Evolutionary conservation across 495 filamentous ascomycete genomes (phyloP), one percentile per base, ranked within the genome.

Genomic region (Talaromyces borbonicus): DNA sequence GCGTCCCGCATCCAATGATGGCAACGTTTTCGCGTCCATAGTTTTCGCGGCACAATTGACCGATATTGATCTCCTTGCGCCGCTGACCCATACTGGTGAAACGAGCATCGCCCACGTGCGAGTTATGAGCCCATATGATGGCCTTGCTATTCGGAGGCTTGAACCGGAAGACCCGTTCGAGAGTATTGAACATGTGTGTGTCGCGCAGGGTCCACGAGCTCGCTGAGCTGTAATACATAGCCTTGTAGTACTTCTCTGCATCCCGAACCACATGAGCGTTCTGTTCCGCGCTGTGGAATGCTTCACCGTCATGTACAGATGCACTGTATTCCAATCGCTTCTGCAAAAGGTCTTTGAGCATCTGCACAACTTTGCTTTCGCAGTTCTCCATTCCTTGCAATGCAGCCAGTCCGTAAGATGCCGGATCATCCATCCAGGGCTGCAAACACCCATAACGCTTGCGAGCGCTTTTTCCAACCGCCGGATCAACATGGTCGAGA

Each of bases 81-180:
- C 64, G 56, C 38, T 52, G 60, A 2, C 74, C 67, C 73, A 79
- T 80, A 48, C 65, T 69, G 3, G 74, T 79, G 14, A 63, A 68
- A 8, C 77, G 61, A 11, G 77, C 75, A 49, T 80, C 75, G n/a
- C 77, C 75, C 37, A 76, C 61, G 38, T 79, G 77, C 20, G 73
- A 78, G 51, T 79, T 80, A 49, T 79, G 77, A 45, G 73, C 77
- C 77, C 77, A 79, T 1, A 79, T 69, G 20, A 80, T 60, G 2
- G 71, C 77, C 37, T 77, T 78, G 23, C 61, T 47, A 4, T 58
- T 55, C 25, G 46, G 15, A 30, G 61, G 63, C 16, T 69, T 67
- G 30, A 67, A 60, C 29, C 71, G 56, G 20, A 78, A 51, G 3
- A 75, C 48, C 4, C 73, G 68, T 3, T 52, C 46, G 22, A 80